Conservation (phyloP, 2,329 filamentous ascomycete species). For the Penicillium sp. region DNA sequence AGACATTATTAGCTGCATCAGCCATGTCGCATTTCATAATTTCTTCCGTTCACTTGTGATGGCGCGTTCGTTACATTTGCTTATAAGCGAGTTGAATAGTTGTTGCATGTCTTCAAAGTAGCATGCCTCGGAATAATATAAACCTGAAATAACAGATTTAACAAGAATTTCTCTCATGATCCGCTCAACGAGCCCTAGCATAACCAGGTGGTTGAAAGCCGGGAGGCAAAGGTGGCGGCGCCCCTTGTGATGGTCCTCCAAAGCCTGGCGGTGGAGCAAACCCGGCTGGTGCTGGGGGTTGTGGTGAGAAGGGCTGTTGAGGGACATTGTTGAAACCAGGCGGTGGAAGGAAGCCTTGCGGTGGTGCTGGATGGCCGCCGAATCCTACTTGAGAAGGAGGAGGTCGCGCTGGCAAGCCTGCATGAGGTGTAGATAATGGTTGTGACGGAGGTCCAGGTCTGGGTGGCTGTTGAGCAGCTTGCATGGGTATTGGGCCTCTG, state of each 20-base stretch:
- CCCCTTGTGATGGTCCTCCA: conserved; percentile 28
- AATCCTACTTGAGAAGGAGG: conserved; percentile 65
- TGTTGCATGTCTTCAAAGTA: conserved; percentile 4
- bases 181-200: conserved; percentile 33
- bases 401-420: conserved; percentile 63
- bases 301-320: conserved; percentile 28
- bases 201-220: conserved; percentile 42
- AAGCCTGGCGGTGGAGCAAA: conserved; percentile 51
- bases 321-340: conserved; percentile 34
- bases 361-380: conserved; percentile 50
- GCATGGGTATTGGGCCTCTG: conserved; percentile 40
- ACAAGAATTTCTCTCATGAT: background rate
- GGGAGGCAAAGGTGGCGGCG: conserved; percentile 36
- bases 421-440: conserved; percentile 44
- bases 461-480: conserved; percentile 43
- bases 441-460: conserved; percentile 52
- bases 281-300: conserved; percentile 46
- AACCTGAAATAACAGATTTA: background rate
- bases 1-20: background rate
- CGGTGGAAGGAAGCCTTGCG: conserved; percentile 34
- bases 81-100: conserved; percentile 7
- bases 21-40: background rate
- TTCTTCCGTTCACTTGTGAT: conserved; percentile 1
- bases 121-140: conserved; percentile 4
- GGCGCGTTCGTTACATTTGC: background rate